Evolutionary conservation across 495 filamentous ascomycete genomes (phyloP), one percentile per base, ranked within the genome.

Genomic region (Penicillium robsamsonii): DNA sequence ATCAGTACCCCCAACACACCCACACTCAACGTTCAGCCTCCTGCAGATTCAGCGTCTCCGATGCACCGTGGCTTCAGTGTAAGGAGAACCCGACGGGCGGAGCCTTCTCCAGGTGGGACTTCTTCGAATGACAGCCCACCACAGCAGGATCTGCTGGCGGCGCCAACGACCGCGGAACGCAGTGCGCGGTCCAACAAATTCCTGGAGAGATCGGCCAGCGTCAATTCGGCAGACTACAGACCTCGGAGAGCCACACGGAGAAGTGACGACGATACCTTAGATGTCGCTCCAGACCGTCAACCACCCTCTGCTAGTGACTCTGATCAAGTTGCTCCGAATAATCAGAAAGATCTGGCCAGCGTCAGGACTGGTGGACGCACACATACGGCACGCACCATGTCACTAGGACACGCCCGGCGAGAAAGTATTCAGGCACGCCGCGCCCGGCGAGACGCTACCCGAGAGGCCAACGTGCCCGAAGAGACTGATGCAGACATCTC

Each of bases 371-470:
- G 58, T 31, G 50, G 54, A 17, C 73, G 73, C 43, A 69, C 70
- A 2, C 73, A 76, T 48, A 77, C 90, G 25, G 81, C 87, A 65
- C 84, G 94, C 50, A 87, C 93, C 22, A 95, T 94, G 71, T 95
- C 92, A 3, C 78, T 97, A 35, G 92, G 95, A 3, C 94, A 97
- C 70, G 90, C 88, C 47, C 81, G 93, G 46, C 79, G 90, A 51
- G 92, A 96, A 70, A 94, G 91, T 65, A 94, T 96, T 46, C 91
- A 96, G 71, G 90, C 88, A 35, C 81, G 91, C 53, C 81, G 91
- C 57, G 76, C 85, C 55, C 76, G 85, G 15, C 83, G 87, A 43
- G 84, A 88, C 56, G 80, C 82, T 58, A 81, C 82, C 24, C 82
- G 81, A 41, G 83, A 88, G 56, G 81, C 86, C 15, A 87, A 87